Evolutionary conservation across 148 eudicot genomes (phyloP), one percentile per base, ranked within the genome.

Genomic region (Arbutus unedo): DNA sequence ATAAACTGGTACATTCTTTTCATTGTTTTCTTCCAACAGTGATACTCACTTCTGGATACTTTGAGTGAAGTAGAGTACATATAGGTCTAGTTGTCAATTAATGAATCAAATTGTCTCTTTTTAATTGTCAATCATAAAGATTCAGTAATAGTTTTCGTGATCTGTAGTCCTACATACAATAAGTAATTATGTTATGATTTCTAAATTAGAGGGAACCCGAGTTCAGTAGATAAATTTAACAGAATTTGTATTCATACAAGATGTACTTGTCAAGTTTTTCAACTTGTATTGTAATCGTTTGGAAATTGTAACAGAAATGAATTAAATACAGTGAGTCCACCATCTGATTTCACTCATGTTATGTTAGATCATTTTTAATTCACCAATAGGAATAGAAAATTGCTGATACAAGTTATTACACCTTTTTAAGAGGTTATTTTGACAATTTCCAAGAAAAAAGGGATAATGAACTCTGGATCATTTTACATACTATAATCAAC

Each of bases 1-100:
- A 88, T 86, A 87, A 88, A 72, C 82, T 51, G 95, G 99, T 96
- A 94, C 74, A 56, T 49, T 18, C 41, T 21, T 8, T 47, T 84
- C 79, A 2, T 75, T 55, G 56, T 71, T 4, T 45, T 79, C 43
- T 71, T 48, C 49, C 45, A 47, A 57, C 43, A 54, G 14, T 53
- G 16, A 19, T 54, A 16, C 15, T 43, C 8, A 7, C 18, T 68
- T 62, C 23, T 25, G 44, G 71, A 31, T 66, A 3, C 5, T 66
- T 66, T 11, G 43, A 66, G 43, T 66, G 71, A 66, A 25, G 31
- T 66, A 25, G 16, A 66, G 31, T 66, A 31, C 43, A 25, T 66
- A 10, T 66, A 66, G 43, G 43, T 4, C 5, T 66, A 25, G 71
- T 66, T 66, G 43, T 66, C 71, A 4, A 66, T 21, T 25, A 31